phyloP scores from a whole-genome alignment of 2,329 filamentous ascomycete species.

The Cadophora malorum region DNA sequence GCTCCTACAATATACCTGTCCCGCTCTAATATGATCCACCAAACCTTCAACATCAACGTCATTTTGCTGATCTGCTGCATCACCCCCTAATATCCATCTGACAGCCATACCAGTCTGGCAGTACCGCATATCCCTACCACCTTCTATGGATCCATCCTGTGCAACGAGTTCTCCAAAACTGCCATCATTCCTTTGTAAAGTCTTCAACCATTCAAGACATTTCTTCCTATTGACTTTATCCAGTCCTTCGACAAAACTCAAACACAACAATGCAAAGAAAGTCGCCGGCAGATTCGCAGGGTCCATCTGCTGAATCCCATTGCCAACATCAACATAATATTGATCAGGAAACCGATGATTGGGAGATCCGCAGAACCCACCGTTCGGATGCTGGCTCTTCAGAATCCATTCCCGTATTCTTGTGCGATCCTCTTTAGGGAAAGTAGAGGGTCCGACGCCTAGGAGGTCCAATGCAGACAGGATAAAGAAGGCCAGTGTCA shows the following conservation, averaged over 20 bases:
- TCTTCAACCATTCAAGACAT: slow-evolving; percentile 76
- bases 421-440: slow-evolving; percentile 56
- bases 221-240: slow-evolving; percentile 69
- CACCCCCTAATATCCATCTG: slow-evolving; percentile 79
- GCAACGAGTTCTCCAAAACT: slow-evolving; percentile 88
- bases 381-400: slow-evolving; percentile 80
- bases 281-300: slow-evolving; percentile 87
- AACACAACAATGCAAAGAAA: slow-evolving; percentile 81
- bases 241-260: slow-evolving; percentile 68
- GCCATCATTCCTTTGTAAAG: slow-evolving; percentile 81
- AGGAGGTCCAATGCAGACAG: slow-evolving; percentile 86
- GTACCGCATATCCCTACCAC: slow-evolving; percentile 84
- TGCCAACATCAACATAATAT: slow-evolving; percentile 46
- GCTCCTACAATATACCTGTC: slow-evolving; percentile 54
- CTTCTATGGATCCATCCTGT: slow-evolving; percentile 64
- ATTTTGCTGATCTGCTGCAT: slow-evolving; percentile 64
- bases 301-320: slow-evolving; percentile 65
- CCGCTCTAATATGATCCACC: slow-evolving; percentile 71
- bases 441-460: slow-evolving; percentile 61
- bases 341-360: slow-evolving; percentile 58
- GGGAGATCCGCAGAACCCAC: slow-evolving; percentile 88
- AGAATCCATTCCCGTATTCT: slow-evolving; percentile 79
- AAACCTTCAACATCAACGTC: slow-evolving; percentile 79
- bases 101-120: slow-evolving; percentile 85
- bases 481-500: slow-evolving; percentile 89